Evolutionary conservation across 2,329 filamentous ascomycete genomes (phyloP), one percentile per base, ranked within the genome.

Genomic region (Colletotrichum sojae): DNA sequence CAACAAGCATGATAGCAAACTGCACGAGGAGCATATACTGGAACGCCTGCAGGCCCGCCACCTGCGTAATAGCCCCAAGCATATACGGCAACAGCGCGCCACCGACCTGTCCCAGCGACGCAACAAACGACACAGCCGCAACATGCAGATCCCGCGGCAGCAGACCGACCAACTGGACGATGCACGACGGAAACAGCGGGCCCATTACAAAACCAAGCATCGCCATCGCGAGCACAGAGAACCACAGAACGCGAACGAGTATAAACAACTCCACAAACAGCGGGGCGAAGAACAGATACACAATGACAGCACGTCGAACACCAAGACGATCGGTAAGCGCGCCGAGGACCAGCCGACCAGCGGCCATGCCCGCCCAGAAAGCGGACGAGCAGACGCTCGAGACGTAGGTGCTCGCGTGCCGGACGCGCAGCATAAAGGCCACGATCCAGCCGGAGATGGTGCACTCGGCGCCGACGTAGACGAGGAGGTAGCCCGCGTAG

Each of bases 371-470:
- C 18, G 78, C 74, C 79, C 83, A 84, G 72, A 83, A 85, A 0
- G 78, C 78, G 1, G 83, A 83, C 0, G 81, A 83, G 10, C 81
- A 79, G 0, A 84, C 73, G 9, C 79, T 80, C 5, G 83, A 78
- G 0, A 80, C 70, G 13, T 80, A 79, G 0, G 77, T 73, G 4
- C 80, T 76, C 0, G 78, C 75, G 48, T 80, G 74, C 5, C 82
- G 82, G 15, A 77, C 75, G 2, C 82, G 78, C 4, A 75, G 74
- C 81, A 84, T 84, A 74, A 82, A 85, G 0, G 81, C 79, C 2
- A 84, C 79, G 10, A 85, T 77, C 83, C 83, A 85, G 39, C 82
- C 82, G 3, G 81, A 83, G 0, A 84, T 81, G 0, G 80, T 79
- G 20, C 78, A 78, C 68, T 85, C 83, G 16, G 80, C 83, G 16